Evolutionary conservation across 2,329 filamentous ascomycete species (phyloP).

Genomic region (Aspergillus viridinutans): DNA sequence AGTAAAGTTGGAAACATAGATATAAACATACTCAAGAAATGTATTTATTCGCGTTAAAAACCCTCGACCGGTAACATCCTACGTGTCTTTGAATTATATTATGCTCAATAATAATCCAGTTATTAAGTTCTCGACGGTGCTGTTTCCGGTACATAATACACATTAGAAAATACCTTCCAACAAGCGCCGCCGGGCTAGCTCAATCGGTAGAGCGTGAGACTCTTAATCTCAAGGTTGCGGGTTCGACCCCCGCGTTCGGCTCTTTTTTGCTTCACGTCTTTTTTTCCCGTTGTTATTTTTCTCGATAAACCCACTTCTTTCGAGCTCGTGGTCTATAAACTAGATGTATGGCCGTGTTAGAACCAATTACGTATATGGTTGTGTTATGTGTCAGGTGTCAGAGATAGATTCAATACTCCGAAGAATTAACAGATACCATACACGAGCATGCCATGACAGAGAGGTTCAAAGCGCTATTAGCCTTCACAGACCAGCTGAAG

Average conservation of each 20-base stretch:
- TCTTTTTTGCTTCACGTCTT: constrained; percentile 14
- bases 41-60: neutral
- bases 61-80: neutral
- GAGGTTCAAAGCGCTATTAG: neutral
- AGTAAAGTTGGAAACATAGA: neutral
- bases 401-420: neutral
- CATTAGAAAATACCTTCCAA: neutral
- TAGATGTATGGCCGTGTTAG: neutral
- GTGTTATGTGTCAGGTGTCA: neutral
- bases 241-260: constrained; percentile 43
- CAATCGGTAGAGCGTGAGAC: constrained; percentile 49
- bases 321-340: too few relatives aligned
- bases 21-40: neutral
- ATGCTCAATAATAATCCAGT: neutral
- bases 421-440: neutral
- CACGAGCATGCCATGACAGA: neutral
- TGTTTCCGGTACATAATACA: accelerated
- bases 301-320: too few relatives aligned
- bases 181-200: constrained; percentile 41
- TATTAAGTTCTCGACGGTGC: neutral
- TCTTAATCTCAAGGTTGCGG: constrained; percentile 43
- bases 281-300: neutral
- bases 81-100: neutral
- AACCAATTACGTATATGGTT: too few relatives aligned
- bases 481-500: neutral